These are phyloP conservation scores for Bretschneidera sinensis DNA, from an alignment of 345 rosid species.

Conservation along the genomic window DNA sequence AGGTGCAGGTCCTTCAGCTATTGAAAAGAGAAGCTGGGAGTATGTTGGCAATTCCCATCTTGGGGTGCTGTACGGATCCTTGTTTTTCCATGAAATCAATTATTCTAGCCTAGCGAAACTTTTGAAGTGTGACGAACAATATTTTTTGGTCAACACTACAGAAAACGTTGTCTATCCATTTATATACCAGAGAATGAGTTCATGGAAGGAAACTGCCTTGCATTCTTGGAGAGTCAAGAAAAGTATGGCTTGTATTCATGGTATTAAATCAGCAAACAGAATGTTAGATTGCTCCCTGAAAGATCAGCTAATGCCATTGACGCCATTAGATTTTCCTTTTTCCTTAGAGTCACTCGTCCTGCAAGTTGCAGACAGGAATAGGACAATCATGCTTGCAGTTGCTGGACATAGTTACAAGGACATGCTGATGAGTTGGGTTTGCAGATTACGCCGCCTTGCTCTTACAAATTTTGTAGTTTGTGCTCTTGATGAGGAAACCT, in stretches of 20 bases:
- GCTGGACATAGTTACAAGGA: conserved; percentile 94
- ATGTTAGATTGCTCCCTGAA: conserved; percentile 27
- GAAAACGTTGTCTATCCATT: conserved; percentile 22
- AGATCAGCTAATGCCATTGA: conserved; percentile 27
- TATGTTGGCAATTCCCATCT: conserved; percentile 62
- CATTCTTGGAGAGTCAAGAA: conserved; percentile 36
- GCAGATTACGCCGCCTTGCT: conserved; percentile 67
- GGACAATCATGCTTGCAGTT: conserved; percentile 66
- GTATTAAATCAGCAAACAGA: conserved; percentile 23
- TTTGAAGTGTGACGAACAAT: conserved; percentile 45
- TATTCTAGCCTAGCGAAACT: conserved; percentile 45
- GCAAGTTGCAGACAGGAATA: conserved; percentile 56
- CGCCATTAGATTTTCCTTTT: conserved; percentile 42
- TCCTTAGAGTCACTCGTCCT: conserved; percentile 68
- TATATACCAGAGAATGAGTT: conserved; percentile 19
- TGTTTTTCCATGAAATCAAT: conserved; percentile 39
- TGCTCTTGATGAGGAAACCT: conserved; percentile 86
- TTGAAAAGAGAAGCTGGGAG: conserved; percentile 63
- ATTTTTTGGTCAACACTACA: conserved; percentile 35
- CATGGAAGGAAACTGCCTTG: conserved; percentile 28
- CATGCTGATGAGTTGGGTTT: conserved; percentile 95
- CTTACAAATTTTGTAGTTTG: conserved; percentile 74
- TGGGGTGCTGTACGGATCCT: conserved; percentile 59
- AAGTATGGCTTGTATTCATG: conserved; percentile 39
- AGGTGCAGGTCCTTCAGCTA: conserved; percentile 17